A percentile compares a stretch with the other conserved stretches of the same genome.
Evolutionary conservation across 441 rosid species (phyloP).

Genomic region (Pelargonium cotyledonis): DNA sequence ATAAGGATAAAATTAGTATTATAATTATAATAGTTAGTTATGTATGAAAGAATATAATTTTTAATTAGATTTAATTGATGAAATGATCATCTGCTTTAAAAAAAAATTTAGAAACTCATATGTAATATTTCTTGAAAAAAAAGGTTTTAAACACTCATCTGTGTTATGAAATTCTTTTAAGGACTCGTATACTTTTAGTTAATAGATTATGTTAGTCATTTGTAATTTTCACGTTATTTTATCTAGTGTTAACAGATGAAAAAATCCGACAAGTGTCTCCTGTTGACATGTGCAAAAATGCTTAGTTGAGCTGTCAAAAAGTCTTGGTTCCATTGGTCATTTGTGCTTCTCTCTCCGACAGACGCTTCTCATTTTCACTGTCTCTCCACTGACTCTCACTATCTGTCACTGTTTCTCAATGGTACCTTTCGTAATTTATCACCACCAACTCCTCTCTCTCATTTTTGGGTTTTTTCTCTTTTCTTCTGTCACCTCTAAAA

Average conservation of each 20-base stretch:
- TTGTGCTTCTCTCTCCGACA: not conserved
- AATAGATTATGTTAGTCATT: no score
- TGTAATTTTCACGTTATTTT: no score
- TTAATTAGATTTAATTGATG: no score
- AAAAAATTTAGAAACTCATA: no score
- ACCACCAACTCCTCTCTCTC: not conserved
- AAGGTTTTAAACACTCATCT: no score
- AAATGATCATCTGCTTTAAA: no score
- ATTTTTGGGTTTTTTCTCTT: not conserved
- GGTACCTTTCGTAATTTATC: not conserved
- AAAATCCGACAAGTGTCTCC: not conserved
- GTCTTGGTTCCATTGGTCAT: not conserved
- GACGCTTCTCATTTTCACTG: not conserved
- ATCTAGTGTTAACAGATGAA: not conserved
- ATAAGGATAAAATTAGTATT: no score
- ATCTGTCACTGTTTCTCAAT: not conserved
- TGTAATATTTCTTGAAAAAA: no score
- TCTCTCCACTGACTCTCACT: not conserved
- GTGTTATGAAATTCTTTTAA: no score
- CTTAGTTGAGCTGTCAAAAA: not conserved
- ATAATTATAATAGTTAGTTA: no score
- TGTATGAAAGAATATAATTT: no score
- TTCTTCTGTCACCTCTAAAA: not conserved
- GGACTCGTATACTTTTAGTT: no score
- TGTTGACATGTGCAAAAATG: not conserved